These are phyloP conservation scores for Thalia dealbata DNA, from an alignment of 176 grass and related monocot genomes.

Conservation along the genomic window DNA sequence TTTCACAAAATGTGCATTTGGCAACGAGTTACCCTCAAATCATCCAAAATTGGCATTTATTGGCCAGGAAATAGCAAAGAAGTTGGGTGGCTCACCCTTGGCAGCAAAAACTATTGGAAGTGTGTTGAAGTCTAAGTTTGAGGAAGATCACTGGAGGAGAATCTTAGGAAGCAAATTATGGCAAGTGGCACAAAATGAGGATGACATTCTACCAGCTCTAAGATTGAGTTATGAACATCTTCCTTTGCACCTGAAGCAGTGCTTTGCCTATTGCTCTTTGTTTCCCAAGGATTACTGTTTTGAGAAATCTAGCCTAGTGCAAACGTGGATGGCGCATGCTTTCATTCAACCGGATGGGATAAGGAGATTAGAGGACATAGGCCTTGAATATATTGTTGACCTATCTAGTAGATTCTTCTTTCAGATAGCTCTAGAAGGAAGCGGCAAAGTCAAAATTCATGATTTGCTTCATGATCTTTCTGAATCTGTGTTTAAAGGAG, in stretches of 20 bases:
- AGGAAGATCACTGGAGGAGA: constrained; percentile 50
- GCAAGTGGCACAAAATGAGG: constrained; percentile 35
- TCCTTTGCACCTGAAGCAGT: constrained; percentile 54
- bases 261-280: constrained; percentile 73
- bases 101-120: constrained; percentile 45
- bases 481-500: constrained; percentile 9
- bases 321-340: constrained; percentile 55
- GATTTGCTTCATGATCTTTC: constrained; percentile 18
- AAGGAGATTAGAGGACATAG: constrained; percentile 19
- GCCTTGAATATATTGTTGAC: constrained; percentile 19
- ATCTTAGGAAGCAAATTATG: constrained; percentile 53
- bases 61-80: constrained; percentile 31
- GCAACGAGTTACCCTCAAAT: constrained; percentile 15
- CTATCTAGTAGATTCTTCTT: constrained; percentile 25
- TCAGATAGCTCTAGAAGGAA: not conserved
- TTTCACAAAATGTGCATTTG: constrained; percentile 32
- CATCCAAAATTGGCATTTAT: constrained; percentile 36
- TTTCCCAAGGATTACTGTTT: constrained; percentile 67
- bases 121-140: constrained; percentile 45
- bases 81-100: constrained; percentile 41
- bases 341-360: constrained; percentile 35
- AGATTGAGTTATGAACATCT: constrained; percentile 59
- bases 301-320: constrained; percentile 38
- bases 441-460: constrained; percentile 16
- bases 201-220: constrained; percentile 59